Percentiles rank a stretch among this genome's conserved stretches.
phyloP scores from a whole-genome alignment of 2,329 filamentous ascomycete species.

The Alternaria ventricosa region DNA sequence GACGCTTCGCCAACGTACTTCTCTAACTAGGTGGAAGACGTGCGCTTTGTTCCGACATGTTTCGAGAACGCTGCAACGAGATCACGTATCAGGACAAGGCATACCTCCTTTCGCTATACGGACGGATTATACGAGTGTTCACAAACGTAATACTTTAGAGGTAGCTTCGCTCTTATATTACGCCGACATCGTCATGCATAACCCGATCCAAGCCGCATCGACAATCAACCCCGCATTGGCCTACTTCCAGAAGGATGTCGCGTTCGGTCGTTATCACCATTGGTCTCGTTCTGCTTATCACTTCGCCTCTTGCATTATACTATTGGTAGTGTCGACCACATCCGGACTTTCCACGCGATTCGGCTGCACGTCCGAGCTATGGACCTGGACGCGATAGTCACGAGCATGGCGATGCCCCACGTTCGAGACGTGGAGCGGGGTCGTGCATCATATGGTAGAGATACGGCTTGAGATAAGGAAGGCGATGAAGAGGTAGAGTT shows the following conservation, averaged over 20 bases:
- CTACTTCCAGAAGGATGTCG: constrained; percentile 7
- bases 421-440: constrained; percentile 30
- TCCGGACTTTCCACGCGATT: constrained; percentile 18
- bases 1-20: constrained; percentile 35
- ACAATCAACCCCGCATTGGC: constrained; percentile 17
- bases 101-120: neutral
- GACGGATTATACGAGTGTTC: neutral
- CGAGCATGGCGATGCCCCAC: constrained; percentile 22
- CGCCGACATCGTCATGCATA: constrained; percentile 10
- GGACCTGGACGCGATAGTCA: constrained; percentile 29
- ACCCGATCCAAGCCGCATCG: constrained; percentile 17
- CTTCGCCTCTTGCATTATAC: constrained; percentile 1
- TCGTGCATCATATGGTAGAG: constrained; percentile 17
- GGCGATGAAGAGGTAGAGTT: neutral
- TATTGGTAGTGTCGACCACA: neutral
- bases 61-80: neutral
- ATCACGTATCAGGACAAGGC: neutral
- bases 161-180: neutral
- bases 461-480: constrained; percentile 27
- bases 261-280: constrained; percentile 1
- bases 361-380: constrained; percentile 25
- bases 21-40: constrained; percentile 37
- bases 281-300: constrained; percentile 14
- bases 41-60: constrained; percentile 38
- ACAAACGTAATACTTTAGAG: neutral